Base-by-base conservation (phyloP, 768 basidiomycete species). In the Lentinula edodes region DNA sequence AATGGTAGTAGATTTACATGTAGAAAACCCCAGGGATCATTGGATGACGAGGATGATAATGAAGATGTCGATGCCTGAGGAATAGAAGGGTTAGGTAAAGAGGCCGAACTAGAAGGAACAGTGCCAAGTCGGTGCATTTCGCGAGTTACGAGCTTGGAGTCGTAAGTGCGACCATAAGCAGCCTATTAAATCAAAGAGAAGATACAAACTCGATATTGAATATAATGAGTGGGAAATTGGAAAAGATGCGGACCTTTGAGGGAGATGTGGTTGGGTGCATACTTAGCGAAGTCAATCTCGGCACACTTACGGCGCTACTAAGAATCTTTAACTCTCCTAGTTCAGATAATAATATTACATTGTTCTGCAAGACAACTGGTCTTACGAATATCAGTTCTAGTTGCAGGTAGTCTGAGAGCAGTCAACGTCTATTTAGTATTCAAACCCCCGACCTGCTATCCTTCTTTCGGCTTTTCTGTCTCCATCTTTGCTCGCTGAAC, bases 1-100 rank as follows among this genome's bases (percentile, higher is more conserved):
- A 96, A 73, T 1, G 95, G 95, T 3, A 98, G 76, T 38, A 97
- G 89, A 70, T 93, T 87, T 36, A 95, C 86, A 72, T 95, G 91
- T 20, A 98, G 74, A 23, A 85, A 77, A 53, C 85, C 84, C 93
- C 93, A 96, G 10, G 94, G 90, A 66, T 92, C 91, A 9, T 80
- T 74, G 2, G 80, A 76, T 41, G n/a, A 28, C 6, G 38, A 28
- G 1, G 28, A 41, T 1, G 78, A 28, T 28, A 28, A 72, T 10
- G 75, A 73, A 1, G 78, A 78, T 1, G 81, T 66, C 51, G 60
- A 74, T 67, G 70, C 64, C 64, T 76, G 74, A 5, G 77, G 70
- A 52, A 73, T 73, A 58, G 70, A 73, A 7, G 83, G 75, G 28
- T 63, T 59, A 16, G 50, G 75, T 69, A 34, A 78, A 75, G 42